phyloP scores from a whole-genome alignment of 192 early-diverging fungal species.

The Dissophora globulifera region DNA sequence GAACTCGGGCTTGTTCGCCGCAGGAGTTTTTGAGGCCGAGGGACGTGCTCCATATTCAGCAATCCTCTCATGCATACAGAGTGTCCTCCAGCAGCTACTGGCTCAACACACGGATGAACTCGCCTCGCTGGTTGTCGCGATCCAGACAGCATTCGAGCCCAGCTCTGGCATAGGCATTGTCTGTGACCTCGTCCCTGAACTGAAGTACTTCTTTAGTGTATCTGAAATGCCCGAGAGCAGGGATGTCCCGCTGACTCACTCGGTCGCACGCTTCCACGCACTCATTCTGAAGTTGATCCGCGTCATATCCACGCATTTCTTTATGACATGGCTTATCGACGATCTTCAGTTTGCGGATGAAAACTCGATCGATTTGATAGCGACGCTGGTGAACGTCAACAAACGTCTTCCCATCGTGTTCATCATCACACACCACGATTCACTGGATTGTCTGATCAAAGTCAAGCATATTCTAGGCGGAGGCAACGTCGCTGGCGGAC shows the following conservation, averaged over 20 bases:
- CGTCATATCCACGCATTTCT: constrained; percentile 53
- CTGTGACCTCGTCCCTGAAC: constrained; percentile 45
- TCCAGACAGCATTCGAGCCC: constrained; percentile 46
- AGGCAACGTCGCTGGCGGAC: constrained; percentile 11
- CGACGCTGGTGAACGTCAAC: constrained; percentile 46
- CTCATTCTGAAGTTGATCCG: constrained; percentile 47
- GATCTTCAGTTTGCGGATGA: constrained; percentile 47
- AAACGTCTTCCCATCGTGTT: constrained; percentile 44
- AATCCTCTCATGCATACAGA: constrained; percentile 42
- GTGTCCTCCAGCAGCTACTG: constrained; percentile 42
- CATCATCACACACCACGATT: constrained; percentile 41
- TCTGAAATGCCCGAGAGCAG: constrained; percentile 37
- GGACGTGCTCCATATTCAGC: constrained; percentile 34
- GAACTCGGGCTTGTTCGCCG: constrained; percentile 43
- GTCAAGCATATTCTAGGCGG: constrained; percentile 46
- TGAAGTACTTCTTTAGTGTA: constrained; percentile 40
- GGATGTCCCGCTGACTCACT: constrained; percentile 41
- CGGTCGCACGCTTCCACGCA: constrained; percentile 38
- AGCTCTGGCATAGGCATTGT: constrained; percentile 45
- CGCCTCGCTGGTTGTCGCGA: constrained; percentile 38
- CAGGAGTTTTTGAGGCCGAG: constrained; percentile 30
- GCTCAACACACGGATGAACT: constrained; percentile 41
- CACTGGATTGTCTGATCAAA: constrained; percentile 40
- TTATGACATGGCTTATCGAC: constrained; percentile 54
- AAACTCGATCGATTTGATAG: constrained; percentile 39